phyloP scores from a whole-genome alignment of 2,329 filamentous ascomycete genomes.

The Madurella fahalii region DNA sequence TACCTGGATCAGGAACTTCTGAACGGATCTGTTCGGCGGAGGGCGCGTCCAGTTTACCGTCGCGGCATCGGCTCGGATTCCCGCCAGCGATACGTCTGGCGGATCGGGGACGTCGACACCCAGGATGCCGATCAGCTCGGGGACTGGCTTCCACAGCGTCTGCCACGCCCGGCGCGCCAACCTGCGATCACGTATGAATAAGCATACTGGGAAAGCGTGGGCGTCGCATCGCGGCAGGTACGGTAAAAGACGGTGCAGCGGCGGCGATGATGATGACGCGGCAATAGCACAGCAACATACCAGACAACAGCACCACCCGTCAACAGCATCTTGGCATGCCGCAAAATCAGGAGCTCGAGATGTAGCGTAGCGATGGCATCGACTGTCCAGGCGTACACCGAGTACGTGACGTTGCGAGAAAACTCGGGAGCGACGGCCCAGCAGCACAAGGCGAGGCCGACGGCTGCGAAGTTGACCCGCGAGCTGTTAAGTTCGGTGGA shows the following conservation, averaged over 20 bases:
- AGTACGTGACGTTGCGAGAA: slow-evolving; percentile 35
- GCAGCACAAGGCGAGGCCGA: slow-evolving; percentile 39
- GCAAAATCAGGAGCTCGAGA: slow-evolving; percentile 44
- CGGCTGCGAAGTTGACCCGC: slow-evolving; percentile 40
- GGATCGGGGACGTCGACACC: slow-evolving; percentile 90
- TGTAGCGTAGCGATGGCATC: slow-evolving; percentile 38
- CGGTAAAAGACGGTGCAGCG: not conserved
- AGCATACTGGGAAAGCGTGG: slow-evolving; percentile 8
- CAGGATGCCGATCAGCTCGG: slow-evolving; percentile 83
- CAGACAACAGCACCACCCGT: slow-evolving; percentile 51
- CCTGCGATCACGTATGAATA: slow-evolving; percentile 44
- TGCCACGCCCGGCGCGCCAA: slow-evolving; percentile 81
- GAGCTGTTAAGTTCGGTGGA: slow-evolving; percentile 42
- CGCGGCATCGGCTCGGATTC: slow-evolving; percentile 81
- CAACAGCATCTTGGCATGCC: slow-evolving; percentile 53
- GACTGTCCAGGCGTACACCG: slow-evolving; percentile 32
- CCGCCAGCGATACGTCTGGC: slow-evolving; percentile 84
- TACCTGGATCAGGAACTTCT: slow-evolving; percentile 87
- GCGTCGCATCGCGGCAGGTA: not conserved
- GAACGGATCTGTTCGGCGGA: slow-evolving; percentile 60
- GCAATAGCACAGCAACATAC: slow-evolving; percentile 36
- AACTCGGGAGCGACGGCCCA: slow-evolving; percentile 41
- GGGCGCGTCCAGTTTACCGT: slow-evolving; percentile 87
- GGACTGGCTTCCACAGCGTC: slow-evolving; percentile 85
- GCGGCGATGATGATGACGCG: not conserved